Base-by-base conservation (phyloP, 345 rosid genomes). In the Syzygium grande region DNA sequence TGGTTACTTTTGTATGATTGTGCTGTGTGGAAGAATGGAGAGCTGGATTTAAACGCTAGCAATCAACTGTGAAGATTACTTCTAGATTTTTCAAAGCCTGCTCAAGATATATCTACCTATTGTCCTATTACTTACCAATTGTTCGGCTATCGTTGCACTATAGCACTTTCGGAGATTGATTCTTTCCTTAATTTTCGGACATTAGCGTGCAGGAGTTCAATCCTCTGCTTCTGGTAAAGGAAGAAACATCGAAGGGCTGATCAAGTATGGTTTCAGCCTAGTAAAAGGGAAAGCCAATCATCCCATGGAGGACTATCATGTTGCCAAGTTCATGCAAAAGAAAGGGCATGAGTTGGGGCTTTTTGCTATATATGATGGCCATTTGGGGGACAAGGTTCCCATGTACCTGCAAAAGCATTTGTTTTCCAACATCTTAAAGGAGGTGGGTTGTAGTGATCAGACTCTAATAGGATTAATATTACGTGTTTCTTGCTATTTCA, bases 231-330 rank as follows among this genome's bases (percentile, higher is more conserved):
- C 94, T 27, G 97, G 96, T 6, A 95, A 94, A 89, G 97, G 97
- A 59, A 94, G 90, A 89, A 93, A 92, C 88, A 88, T 89, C 8
- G 90, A 89, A 13, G 93, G 94, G 21, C 90, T 88, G 55, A 89
- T 91, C 51, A 95, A 91, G 90, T 95, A 89, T 88, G 97, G 97
- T n/a, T 95, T 92, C 85, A 92, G 92, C 88, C 89, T 95, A 68
- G 92, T 92, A 25, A 95, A 95, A 91, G 97, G 97, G 65, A 95
- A 94, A 93, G 97, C 96, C 49, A 94, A 90, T 89, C 97, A 95
- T 90, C 96, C 97, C 7, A 95, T 95, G 97, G 97, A 95, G 87
- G 97, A 95, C 88, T 95, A 93, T 87, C 94, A 95, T 86, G 96
- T 95, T 27, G 95, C 97, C 16, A 95, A 95, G 85, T 95, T 95